Percentiles rank a stretch among this genome's conserved stretches.
phyloP scores from a whole-genome alignment of 805 yeast species.

The Barnettozyma sp. region DNA sequence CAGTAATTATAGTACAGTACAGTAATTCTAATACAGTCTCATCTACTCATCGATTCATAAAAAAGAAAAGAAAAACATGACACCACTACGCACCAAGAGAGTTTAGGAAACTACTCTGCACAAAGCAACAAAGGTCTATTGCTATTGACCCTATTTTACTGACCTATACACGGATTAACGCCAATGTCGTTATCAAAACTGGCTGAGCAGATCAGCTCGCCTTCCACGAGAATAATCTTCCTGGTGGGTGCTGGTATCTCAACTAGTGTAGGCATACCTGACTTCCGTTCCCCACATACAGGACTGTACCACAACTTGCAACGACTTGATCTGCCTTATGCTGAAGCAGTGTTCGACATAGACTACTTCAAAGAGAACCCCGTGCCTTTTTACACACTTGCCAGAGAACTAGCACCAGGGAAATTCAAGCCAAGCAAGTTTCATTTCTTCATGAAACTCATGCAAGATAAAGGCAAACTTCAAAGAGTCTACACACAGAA shows the following conservation, averaged over 20 bases:
- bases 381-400: constrained; percentile 75
- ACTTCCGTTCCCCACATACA: constrained; percentile 85
- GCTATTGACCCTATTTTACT: too few species aligned
- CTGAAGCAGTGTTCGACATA: constrained; percentile 94
- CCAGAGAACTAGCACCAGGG: constrained; percentile 84
- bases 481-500: constrained; percentile 84
- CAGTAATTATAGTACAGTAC: too few species aligned
- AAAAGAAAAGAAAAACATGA: background rate
- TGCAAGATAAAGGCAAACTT: constrained; percentile 57
- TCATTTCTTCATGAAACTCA: constrained; percentile 62
- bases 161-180: background rate
- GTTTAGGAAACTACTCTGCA: too few species aligned
- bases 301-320: constrained; percentile 79
- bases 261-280: constrained; percentile 92
- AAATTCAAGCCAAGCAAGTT: constrained; percentile 77
- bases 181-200: constrained; percentile 7
- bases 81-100: too few species aligned
- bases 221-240: constrained; percentile 42
- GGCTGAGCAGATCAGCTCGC: constrained; percentile 7
- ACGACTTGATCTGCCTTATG: constrained; percentile 71
- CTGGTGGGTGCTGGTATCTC: constrained; percentile 93
- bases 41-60: too few species aligned
- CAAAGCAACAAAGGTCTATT: too few species aligned
- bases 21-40: too few species aligned
- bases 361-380: constrained; percentile 73